Base-by-base conservation (phyloP, 2,329 filamentous ascomycete species). In the Trichophyton equinum region DNA sequence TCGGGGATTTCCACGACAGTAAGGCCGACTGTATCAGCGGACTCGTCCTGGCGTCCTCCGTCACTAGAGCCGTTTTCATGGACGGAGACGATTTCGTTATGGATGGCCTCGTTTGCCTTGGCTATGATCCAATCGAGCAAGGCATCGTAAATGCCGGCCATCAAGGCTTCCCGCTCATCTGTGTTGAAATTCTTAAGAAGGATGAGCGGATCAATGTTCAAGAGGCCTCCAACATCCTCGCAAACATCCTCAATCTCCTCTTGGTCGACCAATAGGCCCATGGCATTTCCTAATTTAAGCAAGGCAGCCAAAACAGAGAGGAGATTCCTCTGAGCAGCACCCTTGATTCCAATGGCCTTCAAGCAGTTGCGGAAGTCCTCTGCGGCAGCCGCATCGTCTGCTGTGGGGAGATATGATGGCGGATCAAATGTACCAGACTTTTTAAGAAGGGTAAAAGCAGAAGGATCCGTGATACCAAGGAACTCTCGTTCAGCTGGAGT, bases 291-390 rank as follows among this genome's bases (percentile, higher is more conserved):
- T 3, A 99, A 83, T 72, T 96, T 96, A 20, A 99, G 77, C 13
- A 99, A 77, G 30, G 89, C 92, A 1, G 91, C 89, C 18, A 99
- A 80, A 0, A 86, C 86, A 0, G 91, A 94, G 58, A 99, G 87
- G 61, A 99, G 81, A 68, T 89, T 88, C 61, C 91, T 84, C 66
- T 95, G 85, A 27, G 85, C 79, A 9, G 87, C 82, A 5, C 94
- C 94, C 73, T 94, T 96, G 74, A 99, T 95, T 18, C 94, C 94
- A 67, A 99, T 92, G 1, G 88, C 85, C 72, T 95, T 96, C 27
- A 99, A 77, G 7, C 90, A 87, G 38, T 85, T 79, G 57, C 92
- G 85, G 73, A 96, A 95, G 72, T 99, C 94, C 70, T 99, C 94
- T 6, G 92, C 94, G 1, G 91, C 85, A 0, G 94, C 94, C 5